Evolutionary conservation across 2,329 filamentous ascomycete species (phyloP).

Genomic region (Setomelanomma holmii): DNA sequence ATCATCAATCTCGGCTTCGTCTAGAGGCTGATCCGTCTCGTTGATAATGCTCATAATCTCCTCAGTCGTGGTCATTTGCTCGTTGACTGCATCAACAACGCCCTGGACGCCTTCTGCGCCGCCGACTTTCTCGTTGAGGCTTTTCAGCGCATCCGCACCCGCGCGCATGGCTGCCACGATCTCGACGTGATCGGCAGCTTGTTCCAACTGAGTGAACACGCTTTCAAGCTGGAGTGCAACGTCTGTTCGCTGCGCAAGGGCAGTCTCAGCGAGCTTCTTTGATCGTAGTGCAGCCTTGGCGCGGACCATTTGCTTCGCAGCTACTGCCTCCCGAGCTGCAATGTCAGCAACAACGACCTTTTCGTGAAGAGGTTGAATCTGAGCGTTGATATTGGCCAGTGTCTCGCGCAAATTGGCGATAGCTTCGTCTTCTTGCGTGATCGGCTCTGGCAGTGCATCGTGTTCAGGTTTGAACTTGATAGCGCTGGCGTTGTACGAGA

Average conservation of each 20-base stretch:
- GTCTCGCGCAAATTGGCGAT: constrained; percentile 82
- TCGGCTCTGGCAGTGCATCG: constrained; percentile 55
- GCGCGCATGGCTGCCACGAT: constrained; percentile 83
- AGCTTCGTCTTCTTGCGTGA: constrained; percentile 80
- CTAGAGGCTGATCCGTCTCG: constrained; percentile 63
- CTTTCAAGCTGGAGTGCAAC: constrained; percentile 83
- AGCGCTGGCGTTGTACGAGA: constrained; percentile 77
- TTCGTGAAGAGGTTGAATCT: constrained; percentile 69
- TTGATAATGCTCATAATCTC: constrained; percentile 81
- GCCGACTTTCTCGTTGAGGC: constrained; percentile 78
- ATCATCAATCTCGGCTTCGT: constrained; percentile 85
- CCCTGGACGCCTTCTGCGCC: constrained; percentile 77
- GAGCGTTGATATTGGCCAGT: constrained; percentile 69
- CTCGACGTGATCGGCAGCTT: constrained; percentile 83
- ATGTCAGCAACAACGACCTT: constrained; percentile 59
- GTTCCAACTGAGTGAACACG: constrained; percentile 81
- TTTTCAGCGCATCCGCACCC: constrained; percentile 74
- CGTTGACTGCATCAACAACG: constrained; percentile 75
- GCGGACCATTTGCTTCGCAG: constrained; percentile 73
- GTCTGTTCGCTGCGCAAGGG: constrained; percentile 73
- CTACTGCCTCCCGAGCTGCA: constrained; percentile 73
- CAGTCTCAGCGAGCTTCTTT: constrained; percentile 81
- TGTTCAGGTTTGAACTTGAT: constrained; percentile 70
- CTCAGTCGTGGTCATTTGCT: constrained; percentile 76
- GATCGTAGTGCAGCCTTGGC: constrained; percentile 81